phyloP scores from a whole-genome alignment of 2,329 filamentous ascomycete species.

The Botrytis galanthina region DNA sequence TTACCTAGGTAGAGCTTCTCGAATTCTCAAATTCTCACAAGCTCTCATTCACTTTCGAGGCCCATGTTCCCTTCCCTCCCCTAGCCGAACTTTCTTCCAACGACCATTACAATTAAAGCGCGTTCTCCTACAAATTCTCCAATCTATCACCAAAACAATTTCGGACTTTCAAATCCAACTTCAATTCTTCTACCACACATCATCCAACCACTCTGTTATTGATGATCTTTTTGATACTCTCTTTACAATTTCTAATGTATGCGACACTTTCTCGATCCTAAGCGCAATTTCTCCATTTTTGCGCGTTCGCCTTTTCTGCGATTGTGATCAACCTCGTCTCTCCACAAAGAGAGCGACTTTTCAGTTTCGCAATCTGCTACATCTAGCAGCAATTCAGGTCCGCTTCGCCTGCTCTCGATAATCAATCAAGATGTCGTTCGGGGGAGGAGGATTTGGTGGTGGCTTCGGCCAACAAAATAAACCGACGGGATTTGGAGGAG shows the following conservation, averaged over 20 bases:
- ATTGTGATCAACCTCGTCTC: slow-evolving; percentile 30
- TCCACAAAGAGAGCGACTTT: slow-evolving; percentile 23
- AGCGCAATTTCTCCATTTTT: slow-evolving; percentile 32
- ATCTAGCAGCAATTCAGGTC: slow-evolving; percentile 13
- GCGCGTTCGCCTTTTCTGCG: slow-evolving; percentile 33
- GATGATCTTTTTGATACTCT: slow-evolving; percentile 27
- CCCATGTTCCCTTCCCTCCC: neutral
- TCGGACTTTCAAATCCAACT: slow-evolving; percentile 19
- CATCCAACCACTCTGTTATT: slow-evolving; percentile 8
- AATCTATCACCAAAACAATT: slow-evolving; percentile 23
- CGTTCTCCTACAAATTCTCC: slow-evolving; percentile 21
- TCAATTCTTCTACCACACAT: slow-evolving; percentile 22
- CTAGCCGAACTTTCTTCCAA: slow-evolving; percentile 20
- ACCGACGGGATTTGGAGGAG: slow-evolving; percentile 56
- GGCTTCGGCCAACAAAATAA: slow-evolving; percentile 61
- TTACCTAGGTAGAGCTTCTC: neutral
- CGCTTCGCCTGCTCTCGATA: slow-evolving; percentile 19
- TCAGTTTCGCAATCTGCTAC: slow-evolving; percentile 20
- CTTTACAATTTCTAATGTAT: slow-evolving; percentile 35
- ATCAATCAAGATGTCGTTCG: slow-evolving; percentile 35
- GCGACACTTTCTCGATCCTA: slow-evolving; percentile 29
- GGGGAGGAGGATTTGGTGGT: slow-evolving; percentile 43
- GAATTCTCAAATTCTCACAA: slow-evolving; percentile 1
- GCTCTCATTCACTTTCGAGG: neutral
- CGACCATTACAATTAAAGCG: slow-evolving; percentile 14